Evolutionary conservation across 805 yeast species (phyloP), one percentile per base, ranked within the genome.

Genomic region (Saccharomycopsis babjevae): DNA sequence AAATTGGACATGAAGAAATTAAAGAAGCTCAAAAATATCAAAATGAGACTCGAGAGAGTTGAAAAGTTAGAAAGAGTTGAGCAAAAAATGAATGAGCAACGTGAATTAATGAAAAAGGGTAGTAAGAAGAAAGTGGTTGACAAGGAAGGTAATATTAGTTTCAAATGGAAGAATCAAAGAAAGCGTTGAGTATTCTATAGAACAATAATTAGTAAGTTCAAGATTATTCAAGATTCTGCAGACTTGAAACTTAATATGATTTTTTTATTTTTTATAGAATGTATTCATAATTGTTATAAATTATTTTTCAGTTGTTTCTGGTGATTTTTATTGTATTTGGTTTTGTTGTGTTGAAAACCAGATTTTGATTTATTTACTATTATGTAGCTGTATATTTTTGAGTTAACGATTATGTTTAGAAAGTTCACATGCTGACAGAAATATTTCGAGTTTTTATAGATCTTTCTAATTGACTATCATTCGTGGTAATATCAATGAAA

Each of bases 41-140:
- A 88, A 69, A 79, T 78, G 62, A 82, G 91, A 61, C 71, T 89
- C 68, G 85, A 86, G 65, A 81, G 96, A 67, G 88, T 84, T 64
- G 74, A 78, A 59, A 83, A 91, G 72, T 77, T 93, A 66, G 76
- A 77, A 57, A 79, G 79, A 57, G 88, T 93, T 18, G 86, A 89
- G 68, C 79, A 78, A 50, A 82, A 84, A 68, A 83, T 92, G 83
- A 88, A 87, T 61, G 67, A 82, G 61, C 96, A 91, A 68, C 83
- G 88, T 64, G 96, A 92, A 69, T 79, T 91, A 60, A 90, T 93
- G 96, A 89, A 89, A 71, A 87, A 85, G 66, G 98, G 98, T 0
- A 83, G 84, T 63, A 89, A 88, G 74, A 88, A 86, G 79, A 91
- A 91, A 76, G 71, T 86, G 5, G 77, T 79, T 2, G 86, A 79